These are phyloP conservation scores for Imleria badia DNA, from an alignment of 768 basidiomycete genomes.

Conservation along the genomic window DNA sequence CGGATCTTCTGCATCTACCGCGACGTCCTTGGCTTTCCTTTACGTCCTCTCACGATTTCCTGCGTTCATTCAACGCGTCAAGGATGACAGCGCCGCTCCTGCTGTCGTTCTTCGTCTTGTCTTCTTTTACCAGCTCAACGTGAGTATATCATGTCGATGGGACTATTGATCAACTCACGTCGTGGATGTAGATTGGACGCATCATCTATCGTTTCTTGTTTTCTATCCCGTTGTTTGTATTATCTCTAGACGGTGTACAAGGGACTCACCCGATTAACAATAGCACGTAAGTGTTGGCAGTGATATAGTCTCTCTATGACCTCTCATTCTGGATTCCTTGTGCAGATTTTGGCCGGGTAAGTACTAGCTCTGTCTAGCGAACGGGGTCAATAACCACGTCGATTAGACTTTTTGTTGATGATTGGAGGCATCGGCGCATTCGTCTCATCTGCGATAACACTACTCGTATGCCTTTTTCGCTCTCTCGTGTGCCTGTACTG, in stretches of 20 bases:
- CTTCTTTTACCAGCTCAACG: constrained; percentile 79
- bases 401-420: constrained; percentile 66
- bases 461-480: constrained; percentile 53
- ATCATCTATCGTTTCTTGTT: constrained; percentile 77
- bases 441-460: constrained; percentile 76
- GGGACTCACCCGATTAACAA: constrained; percentile 49
- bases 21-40: constrained; percentile 68
- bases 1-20: constrained; percentile 63
- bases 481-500: background rate
- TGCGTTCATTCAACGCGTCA: constrained; percentile 65
- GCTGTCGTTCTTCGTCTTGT: constrained; percentile 70
- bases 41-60: constrained; percentile 74
- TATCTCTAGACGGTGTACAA: constrained; percentile 64
- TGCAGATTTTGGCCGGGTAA: constrained; percentile 61
- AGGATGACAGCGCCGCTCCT: constrained; percentile 70
- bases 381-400: background rate
- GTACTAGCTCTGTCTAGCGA: constrained; percentile 10
- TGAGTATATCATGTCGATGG: constrained; percentile 36
- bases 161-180: background rate
- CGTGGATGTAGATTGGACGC: constrained; percentile 52
- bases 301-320: background rate
- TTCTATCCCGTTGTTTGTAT: constrained; percentile 63
- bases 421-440: constrained; percentile 72
- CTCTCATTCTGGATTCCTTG: background rate
- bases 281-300: constrained; percentile 49